Evolutionary conservation across 495 filamentous ascomycete species (phyloP).

Genomic region (Opeltia flavorubescens): DNA sequence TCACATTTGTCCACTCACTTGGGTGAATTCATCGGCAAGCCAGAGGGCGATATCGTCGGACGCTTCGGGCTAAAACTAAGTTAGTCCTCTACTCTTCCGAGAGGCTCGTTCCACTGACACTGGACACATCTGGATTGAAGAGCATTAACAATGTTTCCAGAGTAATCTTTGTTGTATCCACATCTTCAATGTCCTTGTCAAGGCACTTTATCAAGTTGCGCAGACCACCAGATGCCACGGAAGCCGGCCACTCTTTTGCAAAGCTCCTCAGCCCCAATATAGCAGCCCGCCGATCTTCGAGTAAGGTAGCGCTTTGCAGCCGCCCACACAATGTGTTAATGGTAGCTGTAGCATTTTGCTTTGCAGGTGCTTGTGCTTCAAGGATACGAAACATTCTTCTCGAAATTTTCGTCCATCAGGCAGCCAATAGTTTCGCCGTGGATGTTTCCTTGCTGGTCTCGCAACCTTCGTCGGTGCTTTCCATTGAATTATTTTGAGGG

Average conservation of each 20-base stretch:
- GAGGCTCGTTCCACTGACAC: conserved; percentile 32
- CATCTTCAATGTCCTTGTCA: conserved; percentile 81
- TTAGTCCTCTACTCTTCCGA: conserved; percentile 16
- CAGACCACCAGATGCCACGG: conserved; percentile 83
- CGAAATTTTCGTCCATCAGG: conserved; percentile 1
- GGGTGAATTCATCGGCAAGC: conserved; percentile 96
- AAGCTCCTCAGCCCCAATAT: conserved; percentile 90
- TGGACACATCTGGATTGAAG: conserved; percentile 59
- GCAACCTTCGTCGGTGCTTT: background rate
- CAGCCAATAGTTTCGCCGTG: background rate
- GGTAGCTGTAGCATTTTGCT: conserved; percentile 89
- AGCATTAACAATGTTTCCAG: conserved; percentile 91
- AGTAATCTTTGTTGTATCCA: conserved; percentile 88
- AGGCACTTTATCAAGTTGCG: conserved; percentile 75
- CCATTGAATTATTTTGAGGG: no score
- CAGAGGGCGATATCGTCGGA: conserved; percentile 94
- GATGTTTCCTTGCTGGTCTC: background rate
- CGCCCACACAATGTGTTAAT: conserved; percentile 79
- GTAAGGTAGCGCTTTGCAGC: conserved; percentile 70
- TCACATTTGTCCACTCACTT: conserved; percentile 35
- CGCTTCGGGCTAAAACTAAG: conserved; percentile 59
- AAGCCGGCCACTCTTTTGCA: conserved; percentile 88
- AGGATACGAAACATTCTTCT: conserved; percentile 68
- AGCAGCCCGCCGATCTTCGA: conserved; percentile 87
- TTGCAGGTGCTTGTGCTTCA: conserved; percentile 73